Base-by-base conservation (phyloP, 2,329 filamentous ascomycete species). In the Cordyceps javanica region DNA sequence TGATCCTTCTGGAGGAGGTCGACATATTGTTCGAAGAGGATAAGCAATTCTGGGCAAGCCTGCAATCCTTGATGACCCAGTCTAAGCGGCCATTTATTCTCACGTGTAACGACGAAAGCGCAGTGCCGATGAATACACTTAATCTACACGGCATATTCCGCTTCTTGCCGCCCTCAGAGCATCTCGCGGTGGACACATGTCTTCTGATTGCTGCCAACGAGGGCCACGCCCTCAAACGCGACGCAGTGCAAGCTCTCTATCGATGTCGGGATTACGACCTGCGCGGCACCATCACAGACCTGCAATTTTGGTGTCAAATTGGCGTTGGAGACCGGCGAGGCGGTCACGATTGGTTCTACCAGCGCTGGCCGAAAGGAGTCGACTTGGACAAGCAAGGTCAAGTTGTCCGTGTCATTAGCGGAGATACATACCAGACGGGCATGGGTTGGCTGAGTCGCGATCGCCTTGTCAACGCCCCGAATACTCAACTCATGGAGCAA, bases 231-330 rank as follows among this genome's bases (percentile, higher is more conserved):
- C 74, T 99, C 13, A 73, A 79, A 39, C 82, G 90, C 41, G 70
- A 82, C 26, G 83, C 90, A 0, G 80, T 96, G 0, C 77, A 80
- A 53, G 75, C 82, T 7, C 78, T 99, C 2, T 96, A 91, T 66
- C 77, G 80, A 55, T 83, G 83, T 14, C 87, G 89, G 55, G 70
- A 79, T 2, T 73, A 80, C 28, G 94, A 99, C 68, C 74, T 99
- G 13, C 86, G 94, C 56, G 90, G 87, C 23, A 86, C 88, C 2
- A 83, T 99, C 50, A 86, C 82, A 57, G 91, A 97, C 60, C 80
- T 99, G 28, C 87, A 96, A 68, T 94, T 95, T 68, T 99, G 93
- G 93, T 99, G 95, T 69, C 94, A 99, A 69, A 91, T 97, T 72
- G 91, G 88, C 0, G 85, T 99, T 10, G 95, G 94, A 5, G 94